Evolutionary conservation across 495 filamentous ascomycete species (phyloP).

Genomic region (Penicillium argentinense): DNA sequence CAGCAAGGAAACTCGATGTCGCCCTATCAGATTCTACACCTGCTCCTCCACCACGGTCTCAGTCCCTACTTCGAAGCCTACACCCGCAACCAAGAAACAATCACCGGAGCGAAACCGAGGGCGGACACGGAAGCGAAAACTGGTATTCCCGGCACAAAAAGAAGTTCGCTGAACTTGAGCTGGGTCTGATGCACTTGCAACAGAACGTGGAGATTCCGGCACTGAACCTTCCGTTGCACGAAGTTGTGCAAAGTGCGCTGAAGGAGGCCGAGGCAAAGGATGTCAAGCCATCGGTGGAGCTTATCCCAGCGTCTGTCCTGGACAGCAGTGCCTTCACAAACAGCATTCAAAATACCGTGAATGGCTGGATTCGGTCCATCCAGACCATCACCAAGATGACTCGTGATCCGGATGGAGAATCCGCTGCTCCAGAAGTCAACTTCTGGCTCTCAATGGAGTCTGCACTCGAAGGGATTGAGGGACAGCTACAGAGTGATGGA

Average conservation of each 20-base stretch:
- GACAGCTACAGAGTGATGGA: constrained; percentile 81
- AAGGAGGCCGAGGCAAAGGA: constrained; percentile 66
- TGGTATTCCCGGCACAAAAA: constrained; percentile 96
- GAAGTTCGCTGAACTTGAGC: constrained; percentile 88
- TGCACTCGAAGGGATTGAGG: constrained; percentile 84
- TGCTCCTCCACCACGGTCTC: constrained; percentile 81
- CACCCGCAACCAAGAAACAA: constrained; percentile 75
- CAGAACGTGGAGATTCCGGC: constrained; percentile 98
- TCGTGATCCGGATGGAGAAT: constrained; percentile 81
- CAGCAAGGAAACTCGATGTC: constrained; percentile 70
- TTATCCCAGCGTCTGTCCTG: constrained; percentile 69
- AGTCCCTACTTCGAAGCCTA: constrained; percentile 95
- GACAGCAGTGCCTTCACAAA: constrained; percentile 90
- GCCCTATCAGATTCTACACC: constrained; percentile 88
- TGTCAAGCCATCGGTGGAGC: constrained; percentile 67
- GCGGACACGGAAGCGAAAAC: constrained; percentile 86
- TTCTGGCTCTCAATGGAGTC: constrained; percentile 98
- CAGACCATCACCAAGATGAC: constrained; percentile 95
- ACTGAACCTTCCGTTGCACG: constrained; percentile 78
- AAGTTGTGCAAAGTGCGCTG: constrained; percentile 79
- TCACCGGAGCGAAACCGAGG: constrained; percentile 62
- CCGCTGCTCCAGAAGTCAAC: constrained; percentile 94
- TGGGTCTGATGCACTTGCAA: constrained; percentile 85
- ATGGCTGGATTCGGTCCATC: constrained; percentile 97
- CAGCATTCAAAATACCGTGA: constrained; percentile 87